Percentiles rank a stretch among this genome's conserved stretches.
These are phyloP conservation scores for Termitomyces sp. DNA, from an alignment of 1,284 basidiomycete species.

Conservation along the genomic window DNA sequence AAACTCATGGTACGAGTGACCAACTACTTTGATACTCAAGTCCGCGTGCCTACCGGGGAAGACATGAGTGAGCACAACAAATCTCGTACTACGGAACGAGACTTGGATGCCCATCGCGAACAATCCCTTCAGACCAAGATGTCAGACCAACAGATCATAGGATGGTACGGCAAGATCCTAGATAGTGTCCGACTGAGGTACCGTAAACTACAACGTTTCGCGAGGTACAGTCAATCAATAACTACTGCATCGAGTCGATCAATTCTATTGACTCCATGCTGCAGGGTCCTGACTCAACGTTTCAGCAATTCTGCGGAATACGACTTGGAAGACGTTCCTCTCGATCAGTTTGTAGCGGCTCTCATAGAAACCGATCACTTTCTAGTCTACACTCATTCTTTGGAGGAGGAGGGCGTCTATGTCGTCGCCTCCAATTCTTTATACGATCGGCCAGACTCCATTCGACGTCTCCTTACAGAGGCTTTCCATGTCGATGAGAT, in stretches of 20 bases:
- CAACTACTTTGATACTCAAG: conserved; percentile 92
- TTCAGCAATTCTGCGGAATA: conserved; percentile 98
- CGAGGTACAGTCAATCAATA: conserved; percentile 51
- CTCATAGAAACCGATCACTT: conserved; percentile 89
- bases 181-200: conserved; percentile 92
- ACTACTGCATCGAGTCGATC: neutral
- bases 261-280: conserved; percentile 1
- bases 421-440: conserved; percentile 85
- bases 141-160: conserved; percentile 77
- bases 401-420: conserved; percentile 92
- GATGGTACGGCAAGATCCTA: conserved; percentile 91
- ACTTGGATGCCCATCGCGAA: neutral
- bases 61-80: conserved; percentile 26
- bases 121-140: conserved; percentile 37
- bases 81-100: conserved; percentile 17
- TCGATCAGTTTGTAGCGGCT: conserved; percentile 77
- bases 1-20: conserved; percentile 87
- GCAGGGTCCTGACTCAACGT: conserved; percentile 73
- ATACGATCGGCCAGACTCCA: conserved; percentile 76
- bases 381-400: conserved; percentile 87
- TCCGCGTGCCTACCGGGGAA: conserved; percentile 65
- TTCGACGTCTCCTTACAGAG: conserved; percentile 79
- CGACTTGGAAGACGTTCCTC: conserved; percentile 72
- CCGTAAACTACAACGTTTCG: conserved; percentile 91
- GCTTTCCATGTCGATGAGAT: conserved; percentile 76